These are phyloP conservation scores for Allomyces macrogynus DNA, from an alignment of 192 early-diverging fungal genomes.

Conservation along the genomic window DNA sequence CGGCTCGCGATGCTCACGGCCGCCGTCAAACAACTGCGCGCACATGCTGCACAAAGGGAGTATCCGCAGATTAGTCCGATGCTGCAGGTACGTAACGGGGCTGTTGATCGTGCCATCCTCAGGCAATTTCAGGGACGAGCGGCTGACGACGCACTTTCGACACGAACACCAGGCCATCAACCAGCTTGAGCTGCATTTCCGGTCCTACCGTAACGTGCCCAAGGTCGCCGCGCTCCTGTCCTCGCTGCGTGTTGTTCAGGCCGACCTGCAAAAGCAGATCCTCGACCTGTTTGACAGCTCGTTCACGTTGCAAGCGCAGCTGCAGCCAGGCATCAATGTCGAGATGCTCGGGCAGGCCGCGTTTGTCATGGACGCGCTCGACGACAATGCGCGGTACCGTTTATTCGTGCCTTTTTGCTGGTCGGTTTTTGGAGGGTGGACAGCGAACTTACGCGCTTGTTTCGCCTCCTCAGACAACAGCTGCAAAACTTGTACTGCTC, in stretches of 20 bases:
- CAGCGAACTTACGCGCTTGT: too few relatives aligned
- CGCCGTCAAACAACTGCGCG: constrained; percentile 50
- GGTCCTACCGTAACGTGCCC: constrained; percentile 44
- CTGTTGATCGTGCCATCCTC: too few relatives aligned
- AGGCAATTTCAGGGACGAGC: too few relatives aligned
- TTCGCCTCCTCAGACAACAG: constrained; percentile 8
- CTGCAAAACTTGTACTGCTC: constrained; percentile 34
- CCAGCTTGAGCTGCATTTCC: constrained; percentile 58
- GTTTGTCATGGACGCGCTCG: constrained; percentile 21
- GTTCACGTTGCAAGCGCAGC: constrained; percentile 6
- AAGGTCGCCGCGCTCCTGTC: constrained; percentile 52
- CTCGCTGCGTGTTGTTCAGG: constrained; percentile 36
- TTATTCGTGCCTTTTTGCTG: too few relatives aligned
- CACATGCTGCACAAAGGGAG: constrained; percentile 37
- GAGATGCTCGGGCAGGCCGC: not conserved
- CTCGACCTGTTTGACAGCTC: constrained; percentile 53
- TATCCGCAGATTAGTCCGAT: constrained; percentile 64
- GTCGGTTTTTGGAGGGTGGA: too few relatives aligned
- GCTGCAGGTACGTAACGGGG: constrained; percentile 46
- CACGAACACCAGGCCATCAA: constrained; percentile 45
- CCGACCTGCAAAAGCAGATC: constrained; percentile 37
- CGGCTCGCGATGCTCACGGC: constrained; percentile 73
- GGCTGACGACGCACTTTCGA: too few relatives aligned
- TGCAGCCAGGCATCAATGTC: not conserved
- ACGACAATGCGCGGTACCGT: constrained; percentile 21